These are phyloP conservation scores for Trichoderma polysporum DNA, from an alignment of 2,329 filamentous ascomycete genomes.

Conservation along the genomic window DNA sequence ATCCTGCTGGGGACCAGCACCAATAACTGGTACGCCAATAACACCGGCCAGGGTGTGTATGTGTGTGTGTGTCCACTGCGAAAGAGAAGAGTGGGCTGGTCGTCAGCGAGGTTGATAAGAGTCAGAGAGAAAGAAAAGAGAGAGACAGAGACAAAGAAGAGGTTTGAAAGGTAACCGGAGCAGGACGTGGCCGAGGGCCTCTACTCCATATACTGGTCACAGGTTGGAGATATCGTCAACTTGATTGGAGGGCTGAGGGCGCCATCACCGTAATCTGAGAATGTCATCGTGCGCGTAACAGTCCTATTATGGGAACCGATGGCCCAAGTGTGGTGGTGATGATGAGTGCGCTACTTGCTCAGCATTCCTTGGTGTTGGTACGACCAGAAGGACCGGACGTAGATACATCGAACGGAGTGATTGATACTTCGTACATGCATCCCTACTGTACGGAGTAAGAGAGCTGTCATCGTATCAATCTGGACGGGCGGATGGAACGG, in stretches of 20 bases:
- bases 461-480: neutral
- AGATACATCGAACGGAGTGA: neutral
- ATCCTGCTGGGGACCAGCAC: constrained; percentile 24
- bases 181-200: neutral
- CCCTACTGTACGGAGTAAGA: too few species aligned
- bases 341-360: neutral
- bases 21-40: neutral
- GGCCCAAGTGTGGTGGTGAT: neutral
- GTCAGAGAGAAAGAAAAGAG: neutral
- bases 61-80: neutral
- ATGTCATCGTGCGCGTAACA: neutral
- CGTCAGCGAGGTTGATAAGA: constrained; percentile 7
- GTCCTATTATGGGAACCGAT: neutral
- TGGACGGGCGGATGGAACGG: constrained; percentile 21
- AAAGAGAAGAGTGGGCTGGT: neutral
- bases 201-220: constrained; percentile 1
- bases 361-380: constrained; percentile 3
- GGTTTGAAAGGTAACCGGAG: neutral
- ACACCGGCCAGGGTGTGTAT: neutral
- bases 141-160: neutral
- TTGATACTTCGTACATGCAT: neutral
- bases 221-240: neutral
- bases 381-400: neutral
- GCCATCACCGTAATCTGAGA: neutral
- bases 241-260: neutral